Base-by-base conservation (phyloP, 2,329 filamentous ascomycete species). In the Clonostachys byssicola region DNA sequence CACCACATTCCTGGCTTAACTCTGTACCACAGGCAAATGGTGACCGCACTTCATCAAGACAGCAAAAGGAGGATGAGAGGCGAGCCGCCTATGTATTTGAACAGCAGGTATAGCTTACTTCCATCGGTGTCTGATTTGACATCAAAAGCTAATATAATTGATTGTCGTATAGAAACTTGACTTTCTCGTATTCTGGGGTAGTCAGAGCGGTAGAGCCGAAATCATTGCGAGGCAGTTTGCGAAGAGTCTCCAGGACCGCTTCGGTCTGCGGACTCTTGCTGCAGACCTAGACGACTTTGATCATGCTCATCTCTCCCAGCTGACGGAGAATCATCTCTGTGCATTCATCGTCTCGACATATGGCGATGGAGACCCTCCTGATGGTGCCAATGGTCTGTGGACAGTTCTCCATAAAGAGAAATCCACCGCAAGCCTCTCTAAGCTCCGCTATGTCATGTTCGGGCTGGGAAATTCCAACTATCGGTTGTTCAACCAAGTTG, bases 141-240 rank as follows among this genome's bases (percentile, higher is more conserved):
- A 30, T 10, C 8, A 9, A 30, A 30, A 30, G 4, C 23, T 30
- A 30, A 30, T 8, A 30, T 30, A 30, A 8, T 30, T 8, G 2
- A 10, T 30, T 8, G 23, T 30, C 23, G 23, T 12, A 10, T 39
- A 39, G 36, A 39, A 39, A 39, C 36, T 39, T 14, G 36, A 99
- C 74, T 96, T 13, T 5, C n/a, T 47, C 5, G 39, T 47, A 30
- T 43, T 47, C 30, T 96, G 94, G 65, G 91, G 91, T 51, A 96
- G 91, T 18, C 92, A 96, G 71, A 95, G 91, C 16, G 91, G 91
- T 56, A 96, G 90, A n/a, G 91, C 92, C 23, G 91, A 96, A 70
- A 89, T 94, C 66, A 95, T 95, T 61, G 91, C 91, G 51, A 90
- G 88, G 10, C 80, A 90, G 54, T 71, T 96, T 55, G 88, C 91